Base-by-base conservation (phyloP, 306 rosid genomes). In the Crotalaria pallida region DNA sequence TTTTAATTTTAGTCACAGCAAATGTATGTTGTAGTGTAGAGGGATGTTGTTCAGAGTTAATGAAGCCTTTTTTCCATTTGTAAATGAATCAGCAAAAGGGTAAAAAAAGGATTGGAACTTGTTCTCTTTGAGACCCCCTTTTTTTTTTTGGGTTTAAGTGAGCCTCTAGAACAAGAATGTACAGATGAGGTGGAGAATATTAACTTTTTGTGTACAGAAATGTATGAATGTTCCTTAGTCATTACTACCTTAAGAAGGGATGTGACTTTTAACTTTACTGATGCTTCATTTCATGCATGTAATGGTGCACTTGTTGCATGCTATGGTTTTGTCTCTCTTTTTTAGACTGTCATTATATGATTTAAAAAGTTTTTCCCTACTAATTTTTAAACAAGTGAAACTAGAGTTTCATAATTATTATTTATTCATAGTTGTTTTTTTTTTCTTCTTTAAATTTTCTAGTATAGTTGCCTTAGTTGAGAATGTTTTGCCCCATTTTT, bases 11-110 rank as follows among this genome's bases (percentile, higher is more conserved):
- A 78, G 83, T 67, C 55, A 52, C 78, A 70, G 69, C 34, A 58
- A 53, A 45, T 79, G 79, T 83, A 83, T 83, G 76, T 71, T 79
- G 72, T 78, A 79, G 83, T 50, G 22, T 75, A 82, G 83, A 79
- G 75, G 62, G 71, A 72, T 66, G 51, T 59, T 65, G 71, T 65
- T 70, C 58, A 75, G 81, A 70, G 69, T 53, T 74, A 58, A 53
- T 64, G 38, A 51, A 69, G 77, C 57, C 66, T 71, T 65, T 71
- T 65, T 71, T 50, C 61, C 70, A 79, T 75, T 58, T 83, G 86
- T 83, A 83, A 71, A 83, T 83, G 79, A 75, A 78, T 58, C 66
- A 79, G 48, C 72, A 65, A 33, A 78, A 65, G 65, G 72, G 81
- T 65, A 16, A 60, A 73, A 70, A 49, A 45, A 69, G 67, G 74